Evolutionary conservation across 805 yeast species (phyloP), one percentile per base, ranked within the genome.

Genomic region (Ogataea paraovalis): DNA sequence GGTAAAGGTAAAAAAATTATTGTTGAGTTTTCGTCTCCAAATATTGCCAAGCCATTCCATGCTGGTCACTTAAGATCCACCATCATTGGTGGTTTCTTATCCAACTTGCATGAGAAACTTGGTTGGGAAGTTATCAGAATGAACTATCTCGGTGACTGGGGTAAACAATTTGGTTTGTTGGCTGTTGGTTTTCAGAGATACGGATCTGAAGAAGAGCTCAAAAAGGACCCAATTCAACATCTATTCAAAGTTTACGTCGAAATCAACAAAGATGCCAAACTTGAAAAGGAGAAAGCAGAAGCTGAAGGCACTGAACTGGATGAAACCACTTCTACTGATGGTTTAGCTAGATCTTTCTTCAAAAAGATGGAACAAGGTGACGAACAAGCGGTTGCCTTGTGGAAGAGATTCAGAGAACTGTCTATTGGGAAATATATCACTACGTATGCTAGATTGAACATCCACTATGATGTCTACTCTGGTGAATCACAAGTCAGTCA

Each of bases 81-180:
- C 40, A 94, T 94, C 63, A 94, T 94, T 65, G 99, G 99, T 59
- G 98, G 98, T 14, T 94, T 90, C 73, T 68, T 94, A 42, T 72
- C 96, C 37, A 92, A 91, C 69, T 75, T 94, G 66, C 87, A 94
- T 65, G 97, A 90, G 70, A 83, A 80, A 57, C 74, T 84, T 48
- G 99, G 98, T 41, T 94, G 92, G 87, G 79, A 88, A n/a, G 99
- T 94, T 40, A 71, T 78, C 56, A 81, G 97, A 71, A 77, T 92
- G 74, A 94, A 94, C 75, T 94, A 94, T 70, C 76, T 94, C 56
- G 99, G 99, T 62, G 99, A 94, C 71, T 94, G 99, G 99, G 99
- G 99, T 48, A 94, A 94, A 71, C 99, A 94, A 74, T 94, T 92
- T 62, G 99, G 99, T 69, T 68, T 94, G 41, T 76, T 94, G 58